Evolutionary conservation across 345 rosid species (phyloP), one percentile per base, ranked within the genome.

Genomic region (Populus deltoides): DNA sequence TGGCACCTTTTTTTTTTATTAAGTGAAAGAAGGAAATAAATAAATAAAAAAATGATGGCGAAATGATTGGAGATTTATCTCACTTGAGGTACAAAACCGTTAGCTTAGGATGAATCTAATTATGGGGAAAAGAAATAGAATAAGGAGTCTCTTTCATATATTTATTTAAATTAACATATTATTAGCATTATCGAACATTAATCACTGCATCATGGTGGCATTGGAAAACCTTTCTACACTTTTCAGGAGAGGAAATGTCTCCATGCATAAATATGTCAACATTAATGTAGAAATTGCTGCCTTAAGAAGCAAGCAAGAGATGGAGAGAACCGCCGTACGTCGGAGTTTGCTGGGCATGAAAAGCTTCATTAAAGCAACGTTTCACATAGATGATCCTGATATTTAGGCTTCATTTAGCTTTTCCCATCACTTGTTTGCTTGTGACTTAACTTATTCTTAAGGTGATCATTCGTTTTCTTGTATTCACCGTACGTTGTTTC

Each of bases 381-480:
- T 12, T 24, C 33, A 69, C 13, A 41, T 47, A n/a, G 20, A 41
- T 67, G 76, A 80, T 66, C 13, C 13, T 70, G 76, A 75, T 76
- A 80, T 53, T 62, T 36, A 29, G 35, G 76, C 47, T 70, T 66
- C 76, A 18, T 68, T 57, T 38, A 49, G 16, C 43, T 76, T 51
- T 71, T 76, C 65, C 51, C 16, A 72, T 61, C 80, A 51, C 75
- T 74, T 73, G 83, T 75, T 47, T 82, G 82, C 75, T 74, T 71
- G 83, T 55, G 87, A 82, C 83, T 72, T 85, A 69, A 75, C 85
- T 85, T 85, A 80, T 77, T 79, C 83, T 66, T 74, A 8, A 82
- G 82, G 87, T 74, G 45, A 85, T 71, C 24, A 36, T 71, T 74
- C 75, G 22, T 62, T 76, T 66, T 77, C 85, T 85, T 82, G 83